Evolutionary conservation across 345 rosid species (phyloP).

Genomic region (Murraya koenigii): DNA sequence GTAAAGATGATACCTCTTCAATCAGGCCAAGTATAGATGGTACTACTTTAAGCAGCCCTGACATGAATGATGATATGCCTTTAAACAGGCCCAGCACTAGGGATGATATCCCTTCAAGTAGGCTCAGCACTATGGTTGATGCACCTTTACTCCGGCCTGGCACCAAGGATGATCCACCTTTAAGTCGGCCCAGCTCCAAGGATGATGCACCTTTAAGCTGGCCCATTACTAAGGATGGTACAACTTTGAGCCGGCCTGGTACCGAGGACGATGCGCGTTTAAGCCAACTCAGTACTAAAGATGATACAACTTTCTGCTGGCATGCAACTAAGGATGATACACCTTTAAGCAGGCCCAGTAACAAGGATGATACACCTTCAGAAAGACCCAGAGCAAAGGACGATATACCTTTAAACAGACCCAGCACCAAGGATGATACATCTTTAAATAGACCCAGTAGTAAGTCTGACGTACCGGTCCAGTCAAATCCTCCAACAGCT

Average conservation of each 20-base stretch:
- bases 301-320: constrained; percentile 5
- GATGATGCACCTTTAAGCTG: constrained; percentile 12
- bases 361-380: constrained; percentile 12
- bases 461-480: constrained; percentile 29
- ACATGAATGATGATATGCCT: constrained; percentile 11
- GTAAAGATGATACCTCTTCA: constrained; percentile 27
- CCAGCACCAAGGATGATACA: background rate
- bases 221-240: constrained; percentile 17
- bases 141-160: background rate
- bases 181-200: constrained; percentile 14
- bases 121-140: constrained; percentile 16
- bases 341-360: constrained; percentile 13
- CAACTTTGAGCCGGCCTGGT: constrained; percentile 12
- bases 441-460: constrained; percentile 15
- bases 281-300: constrained; percentile 12
- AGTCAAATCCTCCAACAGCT: constrained; percentile 32
- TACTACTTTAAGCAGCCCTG: constrained; percentile 14
- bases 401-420: constrained; percentile 16
- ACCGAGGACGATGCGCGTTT: constrained; percentile 5
- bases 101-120: constrained; percentile 17
- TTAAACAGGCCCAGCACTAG: constrained; percentile 2
- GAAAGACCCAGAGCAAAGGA: constrained; percentile 19
- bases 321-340: background rate
- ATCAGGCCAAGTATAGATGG: constrained; percentile 36
- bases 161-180: constrained; percentile 16